Base-by-base conservation (phyloP, 805 yeast genomes). In the Kurtzmaniella fragi region DNA sequence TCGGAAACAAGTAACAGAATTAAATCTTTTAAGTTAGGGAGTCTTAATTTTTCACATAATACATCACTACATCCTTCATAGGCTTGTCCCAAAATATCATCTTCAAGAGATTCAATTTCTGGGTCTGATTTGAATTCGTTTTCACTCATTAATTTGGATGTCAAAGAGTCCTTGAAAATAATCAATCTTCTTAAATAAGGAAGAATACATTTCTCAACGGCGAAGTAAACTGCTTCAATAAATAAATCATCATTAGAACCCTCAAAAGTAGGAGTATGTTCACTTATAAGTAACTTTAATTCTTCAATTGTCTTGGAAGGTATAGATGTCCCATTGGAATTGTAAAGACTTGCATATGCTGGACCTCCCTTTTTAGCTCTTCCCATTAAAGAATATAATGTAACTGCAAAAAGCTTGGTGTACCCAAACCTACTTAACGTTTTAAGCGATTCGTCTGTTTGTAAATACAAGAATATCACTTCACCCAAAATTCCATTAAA, bases 371-470 rank as follows among this genome's bases (percentile, higher is more conserved):
- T 13, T 30, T 34, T 12, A 10, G 7, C 16, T 25, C 46, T 17
- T 9, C 37, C 25, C 5, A 49, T 30, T 7, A 59, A 35, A 3
- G 63, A 63, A 43, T 35, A 49, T 8, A 58, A 37, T 9, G 51
- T 42, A 5, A 53, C 38, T 1, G 63, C 49, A 17, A 67, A 43
- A 30, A 55, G 34, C 35, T 63, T 66, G 4, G 57, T 46, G 39
- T 54, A 45, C 1, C 63, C 67, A 11, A 58, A 42, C n/a, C 59
- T 56, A 14, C 64, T 47, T 17, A 71, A 41, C 1, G 70, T 60
- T 5, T 49, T 52, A 7, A 73, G 56, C 0, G 78, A 65, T 40
- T 71, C 74, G 39, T 65, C 67, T 4, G 75, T 68, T 45, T 71
- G 74, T 40, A 73, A 66, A 36, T 55, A 71, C 9, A 71, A 45